phyloP scores from a whole-genome alignment of 225 moss, liverwort and hornwort genomes.

The Bryoerythrophyllum caledonicum region DNA sequence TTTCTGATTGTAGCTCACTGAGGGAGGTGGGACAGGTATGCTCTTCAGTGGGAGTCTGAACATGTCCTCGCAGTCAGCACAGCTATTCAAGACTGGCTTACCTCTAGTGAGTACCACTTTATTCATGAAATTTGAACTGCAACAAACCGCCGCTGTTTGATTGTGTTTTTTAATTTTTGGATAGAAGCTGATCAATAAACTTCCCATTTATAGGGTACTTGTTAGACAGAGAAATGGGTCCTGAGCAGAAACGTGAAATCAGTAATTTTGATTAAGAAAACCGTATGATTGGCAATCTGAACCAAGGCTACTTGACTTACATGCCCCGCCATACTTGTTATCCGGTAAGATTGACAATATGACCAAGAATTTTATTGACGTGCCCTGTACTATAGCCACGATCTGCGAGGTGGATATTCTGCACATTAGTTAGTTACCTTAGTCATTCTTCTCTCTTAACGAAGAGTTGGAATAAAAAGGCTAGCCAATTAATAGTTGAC shows the following conservation, averaged over 20 bases:
- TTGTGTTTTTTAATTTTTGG: background rate
- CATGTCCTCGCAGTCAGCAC: slow-evolving; percentile 85
- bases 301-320: background rate
- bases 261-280: slow-evolving; percentile 6
- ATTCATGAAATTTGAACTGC: slow-evolving; percentile 11
- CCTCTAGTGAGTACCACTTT: slow-evolving; percentile 67
- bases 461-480: slow-evolving; percentile 2
- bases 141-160: background rate
- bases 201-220: slow-evolving; percentile 4
- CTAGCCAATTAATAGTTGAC: slow-evolving; percentile 1
- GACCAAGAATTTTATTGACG: slow-evolving; percentile 3
- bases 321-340: background rate
- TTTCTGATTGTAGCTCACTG: slow-evolving; percentile 17
- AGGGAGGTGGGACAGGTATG: slow-evolving; percentile 61
- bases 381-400: background rate
- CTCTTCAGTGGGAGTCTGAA: slow-evolving; percentile 84
- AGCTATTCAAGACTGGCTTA: slow-evolving; percentile 95
- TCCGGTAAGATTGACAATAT: slow-evolving; percentile 1
- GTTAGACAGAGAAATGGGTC: background rate
- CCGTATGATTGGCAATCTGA: slow-evolving; percentile 7
- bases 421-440: background rate
- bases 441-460: slow-evolving; percentile 12
- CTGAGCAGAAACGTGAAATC: slow-evolving; percentile 6
- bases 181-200: background rate
- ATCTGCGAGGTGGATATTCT: slow-evolving; percentile 16